Percentiles rank a stretch among this genome's conserved stretches.
These are phyloP conservation scores for Centaurea solstitialis DNA, from an alignment of 129 eudicot species.

Conservation along the genomic window DNA sequence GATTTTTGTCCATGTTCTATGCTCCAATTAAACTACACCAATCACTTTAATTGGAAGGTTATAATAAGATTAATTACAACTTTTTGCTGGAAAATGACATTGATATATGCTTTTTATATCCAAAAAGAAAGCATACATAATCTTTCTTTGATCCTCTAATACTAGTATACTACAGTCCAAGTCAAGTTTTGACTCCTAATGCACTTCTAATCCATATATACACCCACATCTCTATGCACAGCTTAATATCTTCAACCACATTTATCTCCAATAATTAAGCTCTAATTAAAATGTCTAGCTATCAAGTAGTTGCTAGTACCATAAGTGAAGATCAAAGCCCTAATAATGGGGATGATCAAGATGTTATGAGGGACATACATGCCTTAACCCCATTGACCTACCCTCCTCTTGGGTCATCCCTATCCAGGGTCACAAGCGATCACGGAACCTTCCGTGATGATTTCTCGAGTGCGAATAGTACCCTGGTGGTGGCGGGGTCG, in stretches of 20 bases:
- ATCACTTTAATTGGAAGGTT: slow-evolving; percentile 7
- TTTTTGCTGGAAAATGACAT: slow-evolving; percentile 24
- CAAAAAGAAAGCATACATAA: slow-evolving; percentile 9
- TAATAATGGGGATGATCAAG: slow-evolving; percentile 7
- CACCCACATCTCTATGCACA: background rate
- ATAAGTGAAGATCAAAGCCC: slow-evolving; percentile 13
- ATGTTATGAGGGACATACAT: slow-evolving; percentile 29
- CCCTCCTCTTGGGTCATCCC: slow-evolving; percentile 6
- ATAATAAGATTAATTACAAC: background rate
- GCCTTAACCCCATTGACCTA: slow-evolving; percentile 29
- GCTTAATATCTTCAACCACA: slow-evolving; percentile 6
- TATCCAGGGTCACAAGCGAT: slow-evolving; percentile 32
- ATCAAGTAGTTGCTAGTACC: slow-evolving; percentile 14
- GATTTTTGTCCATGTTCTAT: slow-evolving; percentile 10
- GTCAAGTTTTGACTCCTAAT: background rate
- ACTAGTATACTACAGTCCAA: background rate
- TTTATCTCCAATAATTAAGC: background rate
- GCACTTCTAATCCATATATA: slow-evolving; percentile 7
- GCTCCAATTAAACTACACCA: slow-evolving; percentile 11
- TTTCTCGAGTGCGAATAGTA: slow-evolving; percentile 38
- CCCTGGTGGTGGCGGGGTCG: slow-evolving; percentile 47
- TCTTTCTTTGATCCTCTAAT: background rate
- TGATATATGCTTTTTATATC: slow-evolving; percentile 11
- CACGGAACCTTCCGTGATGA: slow-evolving; percentile 41
- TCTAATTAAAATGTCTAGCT: slow-evolving; percentile 15